Base-by-base conservation (phyloP, 441 rosid genomes). In the Viola pubescens region DNA sequence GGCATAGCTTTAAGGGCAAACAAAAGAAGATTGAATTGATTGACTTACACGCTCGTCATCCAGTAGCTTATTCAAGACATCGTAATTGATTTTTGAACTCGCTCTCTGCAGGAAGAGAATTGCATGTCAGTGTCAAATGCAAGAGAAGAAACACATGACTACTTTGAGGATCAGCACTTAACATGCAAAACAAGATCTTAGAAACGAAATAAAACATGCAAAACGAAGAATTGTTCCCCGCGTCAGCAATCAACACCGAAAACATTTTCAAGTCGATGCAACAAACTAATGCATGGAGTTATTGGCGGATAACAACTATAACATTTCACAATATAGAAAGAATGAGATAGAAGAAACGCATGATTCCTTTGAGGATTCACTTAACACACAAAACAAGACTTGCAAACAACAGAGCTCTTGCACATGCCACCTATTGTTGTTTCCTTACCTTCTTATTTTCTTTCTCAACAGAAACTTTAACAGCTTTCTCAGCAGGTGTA, bases 61-160 rank as follows among this genome's bases (percentile, higher is more conserved):
- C 57, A 54, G 0, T 6, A 12, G 7, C 7, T 5, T 37, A 42
- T 54, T 54, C 57, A 38, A 37, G 12, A 38, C 57, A 37, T 54
- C 56, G 34, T 52, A 34, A 40, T 52, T 52, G 56, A 52, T 52
- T 37, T 52, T 52, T 11, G 56, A 52, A 52, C 56, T 52, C 56
- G 6, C 5, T 34, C 39, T 52, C 56, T 19, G 14, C 12, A 37
- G 10, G 11, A 6, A 52, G 6, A 52, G 6, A 52, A 34, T 40
- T 19, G 5, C 9, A 52, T 40, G 5, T 52, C 34, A 34, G 11
- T 19, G 6, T 48, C 16, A 3, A 34, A 3, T 7, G 0, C 1
- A 34, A 4, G 5, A 11, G 11, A 4, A 34, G 40, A 34, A 37
- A 9, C 4, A 26, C n/a, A 34, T 19, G 39, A 4, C 14, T 48